phyloP scores from a whole-genome alignment of 495 filamentous ascomycete species.

The Hyaloscypha hepaticicola region DNA sequence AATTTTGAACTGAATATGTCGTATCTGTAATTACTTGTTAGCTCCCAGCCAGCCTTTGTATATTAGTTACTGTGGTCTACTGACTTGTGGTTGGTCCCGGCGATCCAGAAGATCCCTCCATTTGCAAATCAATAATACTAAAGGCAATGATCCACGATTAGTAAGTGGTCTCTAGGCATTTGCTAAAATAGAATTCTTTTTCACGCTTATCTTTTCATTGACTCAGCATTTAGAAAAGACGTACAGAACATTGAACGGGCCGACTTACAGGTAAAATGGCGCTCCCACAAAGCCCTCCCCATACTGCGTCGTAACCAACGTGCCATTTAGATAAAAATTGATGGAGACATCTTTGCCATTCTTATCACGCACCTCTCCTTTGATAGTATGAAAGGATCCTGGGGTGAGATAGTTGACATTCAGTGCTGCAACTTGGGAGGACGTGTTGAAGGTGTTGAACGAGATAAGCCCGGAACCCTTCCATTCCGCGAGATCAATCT shows the following conservation, averaged over 20 bases:
- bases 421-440: constrained; percentile 43
- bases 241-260: too few species aligned
- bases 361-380: constrained; percentile 49
- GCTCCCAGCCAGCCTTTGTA: not conserved
- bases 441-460: constrained; percentile 62
- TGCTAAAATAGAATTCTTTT: too few species aligned
- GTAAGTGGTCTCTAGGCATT: too few species aligned
- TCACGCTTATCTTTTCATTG: too few species aligned
- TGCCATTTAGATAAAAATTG: constrained; percentile 55
- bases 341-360: constrained; percentile 53
- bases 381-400: constrained; percentile 48
- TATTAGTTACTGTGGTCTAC: constrained; percentile 3
- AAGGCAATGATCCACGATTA: too few species aligned
- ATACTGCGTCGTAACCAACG: constrained; percentile 48
- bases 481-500: constrained; percentile 63
- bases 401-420: constrained; percentile 50
- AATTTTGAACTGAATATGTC: not conserved
- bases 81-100: constrained; percentile 44
- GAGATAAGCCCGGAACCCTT: constrained; percentile 60
- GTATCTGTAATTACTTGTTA: not conserved
- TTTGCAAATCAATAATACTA: too few species aligned
- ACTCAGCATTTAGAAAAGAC: too few species aligned
- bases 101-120: constrained; percentile 50
- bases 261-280: constrained; percentile 46
- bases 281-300: constrained; percentile 50